A percentile compares a stretch with the other conserved stretches of the same genome.
Conservation (phyloP, 345 rosid genomes). For the Microthlaspi erraticum region DNA sequence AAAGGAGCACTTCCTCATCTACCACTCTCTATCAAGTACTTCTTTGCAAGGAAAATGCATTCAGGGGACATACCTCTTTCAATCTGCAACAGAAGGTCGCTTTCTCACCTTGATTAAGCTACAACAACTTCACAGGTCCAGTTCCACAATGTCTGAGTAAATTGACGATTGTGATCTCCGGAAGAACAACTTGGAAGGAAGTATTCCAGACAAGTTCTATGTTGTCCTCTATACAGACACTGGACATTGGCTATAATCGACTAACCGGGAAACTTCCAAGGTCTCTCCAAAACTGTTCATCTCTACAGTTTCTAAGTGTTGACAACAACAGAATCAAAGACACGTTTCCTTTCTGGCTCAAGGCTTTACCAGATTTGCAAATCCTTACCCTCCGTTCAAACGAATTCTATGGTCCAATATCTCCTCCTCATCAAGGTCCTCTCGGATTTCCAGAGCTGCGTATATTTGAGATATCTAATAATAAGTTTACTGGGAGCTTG, state of each 20-base stretch:
- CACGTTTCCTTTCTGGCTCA: constrained; percentile 30
- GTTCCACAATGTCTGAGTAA: constrained; percentile 22
- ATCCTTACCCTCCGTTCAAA: constrained; percentile 8
- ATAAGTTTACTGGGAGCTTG: constrained; percentile 24
- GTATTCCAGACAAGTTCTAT: neutral
- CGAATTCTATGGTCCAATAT: constrained; percentile 3
- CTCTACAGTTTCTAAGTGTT: neutral
- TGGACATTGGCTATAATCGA: neutral
- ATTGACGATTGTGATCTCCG: neutral
- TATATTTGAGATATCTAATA: constrained; percentile 12
- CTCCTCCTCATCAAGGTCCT: constrained; percentile 20
- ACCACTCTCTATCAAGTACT: neutral
- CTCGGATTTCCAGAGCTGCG: neutral
- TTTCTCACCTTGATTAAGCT: fast-evolving
- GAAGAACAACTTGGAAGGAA: constrained; percentile 17
- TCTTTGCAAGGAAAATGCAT: neutral
- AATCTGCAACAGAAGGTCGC: constrained; percentile 9
- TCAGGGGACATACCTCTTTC: constrained; percentile 7
- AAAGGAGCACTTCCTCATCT: constrained; percentile 6
- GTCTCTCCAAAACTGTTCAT: constrained; percentile 11
- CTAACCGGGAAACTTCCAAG: constrained; percentile 24
- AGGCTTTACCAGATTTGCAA: neutral
- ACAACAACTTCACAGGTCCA: constrained; percentile 21
- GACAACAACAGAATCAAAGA: neutral
- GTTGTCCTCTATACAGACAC: neutral